Conservation (phyloP, 768 basidiomycete species). For the Lactarius sp. region DNA sequence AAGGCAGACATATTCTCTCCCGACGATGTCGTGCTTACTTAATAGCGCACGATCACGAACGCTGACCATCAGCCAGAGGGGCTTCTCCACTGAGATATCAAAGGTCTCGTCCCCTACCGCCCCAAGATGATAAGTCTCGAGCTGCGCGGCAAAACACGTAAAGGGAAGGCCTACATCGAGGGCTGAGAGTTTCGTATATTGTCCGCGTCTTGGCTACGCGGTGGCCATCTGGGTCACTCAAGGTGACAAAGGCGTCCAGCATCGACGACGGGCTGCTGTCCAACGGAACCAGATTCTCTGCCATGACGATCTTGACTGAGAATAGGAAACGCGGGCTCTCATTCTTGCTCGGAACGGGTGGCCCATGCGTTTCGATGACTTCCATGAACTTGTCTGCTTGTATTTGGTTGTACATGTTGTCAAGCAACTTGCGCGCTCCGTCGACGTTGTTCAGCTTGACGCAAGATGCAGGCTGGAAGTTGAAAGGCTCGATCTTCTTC, state of each 20-base stretch:
- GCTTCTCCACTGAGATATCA: slow-evolving; percentile 87
- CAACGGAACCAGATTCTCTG: slow-evolving; percentile 77
- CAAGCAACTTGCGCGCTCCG: slow-evolving; percentile 82
- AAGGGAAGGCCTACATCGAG: slow-evolving; percentile 65
- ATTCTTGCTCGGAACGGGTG: slow-evolving; percentile 68
- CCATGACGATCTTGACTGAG: slow-evolving; percentile 88
- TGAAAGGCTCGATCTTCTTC: slow-evolving; percentile 92
- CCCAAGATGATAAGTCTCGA: slow-evolving; percentile 12
- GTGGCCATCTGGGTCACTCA: slow-evolving; percentile 88
- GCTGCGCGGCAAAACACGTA: not conserved
- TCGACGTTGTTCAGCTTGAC: slow-evolving; percentile 98
- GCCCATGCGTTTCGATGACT: slow-evolving; percentile 49
- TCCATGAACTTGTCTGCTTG: slow-evolving; percentile 82
- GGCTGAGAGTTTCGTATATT: slow-evolving; percentile 84
- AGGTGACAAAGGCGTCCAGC: slow-evolving; percentile 88
- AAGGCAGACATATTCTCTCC: slow-evolving; percentile 86
- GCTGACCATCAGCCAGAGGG: slow-evolving; percentile 97
- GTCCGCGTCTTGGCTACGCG: slow-evolving; percentile 93
- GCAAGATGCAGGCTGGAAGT: slow-evolving; percentile 89
- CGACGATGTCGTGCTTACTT: slow-evolving; percentile 90
- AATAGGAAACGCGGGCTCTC: slow-evolving; percentile 75
- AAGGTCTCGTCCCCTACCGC: slow-evolving; percentile 91
- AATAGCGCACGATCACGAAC: slow-evolving; percentile 85
- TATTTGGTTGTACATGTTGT: slow-evolving; percentile 91
- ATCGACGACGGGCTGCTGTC: slow-evolving; percentile 75